Base-by-base conservation (phyloP, 352 stramenopile genomes). In the Globisporangium sylvaticum region DNA sequence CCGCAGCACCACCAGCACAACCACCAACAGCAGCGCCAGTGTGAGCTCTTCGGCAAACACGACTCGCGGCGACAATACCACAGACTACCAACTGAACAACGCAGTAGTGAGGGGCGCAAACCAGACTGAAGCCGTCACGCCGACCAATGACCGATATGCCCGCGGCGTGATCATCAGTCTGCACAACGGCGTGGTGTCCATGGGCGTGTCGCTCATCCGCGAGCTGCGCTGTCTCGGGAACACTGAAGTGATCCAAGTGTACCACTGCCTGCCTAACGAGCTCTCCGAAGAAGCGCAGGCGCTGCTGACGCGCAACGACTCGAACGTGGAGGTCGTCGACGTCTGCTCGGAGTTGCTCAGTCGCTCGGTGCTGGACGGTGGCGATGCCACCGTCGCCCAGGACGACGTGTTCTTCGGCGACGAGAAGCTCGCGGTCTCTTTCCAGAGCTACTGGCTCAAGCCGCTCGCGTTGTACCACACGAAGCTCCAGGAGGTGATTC, bases 401-500 rank as follows among this genome's bases (percentile, higher is more conserved):
- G 70, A 79, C 34, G 69, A 77, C 53, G 62, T 77, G 24, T 79
- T 81, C 42, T 24, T 66, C 3, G 60, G 65, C 39, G 39, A 79
- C 14, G 29, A 44, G 5, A 55, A 77, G 15, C 65, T 66, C 24
- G 62, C 62, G 10, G 2, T 22, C 4, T 50, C 62, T 1, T 88
- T 90, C 66, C 66, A 71, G 55, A 88, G 76, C 63, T 88, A 78
- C 64, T 90, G 77, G 75, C 68, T 88, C 69, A 88, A 91, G 59
- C 82, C 82, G 6, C 66, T 91, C 18, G 77, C 80, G 9, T 42
- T 91, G 27, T 76, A 80, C 48, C 62, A 90, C 63, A 89, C 78
- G 2, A 67, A 78, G 34, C 27, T 90, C 1, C 31, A 72, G 2
- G 73, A 90, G 44, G 70, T 80, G 10, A 77, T 90, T 9, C 62